phyloP scores from a whole-genome alignment of 305 asterid genomes.

The Fraxinus velutina region DNA sequence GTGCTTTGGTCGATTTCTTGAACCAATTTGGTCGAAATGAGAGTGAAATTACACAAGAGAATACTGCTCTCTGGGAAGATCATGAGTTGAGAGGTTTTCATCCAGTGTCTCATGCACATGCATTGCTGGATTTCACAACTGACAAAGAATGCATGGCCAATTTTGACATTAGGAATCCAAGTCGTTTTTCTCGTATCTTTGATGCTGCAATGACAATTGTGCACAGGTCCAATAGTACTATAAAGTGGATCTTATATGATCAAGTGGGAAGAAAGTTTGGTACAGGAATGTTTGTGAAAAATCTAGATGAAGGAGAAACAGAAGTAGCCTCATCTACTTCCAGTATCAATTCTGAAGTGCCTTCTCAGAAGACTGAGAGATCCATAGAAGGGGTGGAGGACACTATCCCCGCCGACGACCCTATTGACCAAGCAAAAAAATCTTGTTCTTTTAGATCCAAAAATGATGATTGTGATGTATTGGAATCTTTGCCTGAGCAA shows the following conservation, averaged over 20 bases:
- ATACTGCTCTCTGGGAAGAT: constrained; percentile 81
- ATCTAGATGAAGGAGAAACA: constrained; percentile 17
- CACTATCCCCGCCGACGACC: background rate
- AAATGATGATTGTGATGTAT: background rate
- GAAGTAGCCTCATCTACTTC: constrained; percentile 24
- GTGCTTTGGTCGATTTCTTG: constrained; percentile 49
- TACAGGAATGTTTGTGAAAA: constrained; percentile 6
- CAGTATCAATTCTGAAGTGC: constrained; percentile 16
- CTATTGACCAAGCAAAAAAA: background rate
- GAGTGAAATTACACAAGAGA: constrained; percentile 21
- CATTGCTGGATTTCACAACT: constrained; percentile 49
- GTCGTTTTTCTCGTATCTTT: constrained; percentile 49
- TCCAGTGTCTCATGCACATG: constrained; percentile 51
- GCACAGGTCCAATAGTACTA: constrained; percentile 20
- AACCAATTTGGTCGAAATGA: constrained; percentile 36
- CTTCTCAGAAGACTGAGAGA: constrained; percentile 14
- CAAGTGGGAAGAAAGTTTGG: constrained; percentile 24
- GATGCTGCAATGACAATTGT: constrained; percentile 42
- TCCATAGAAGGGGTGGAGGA: constrained; percentile 8
- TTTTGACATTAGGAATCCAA: constrained; percentile 22
- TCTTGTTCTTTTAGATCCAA: background rate
- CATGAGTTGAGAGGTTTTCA: constrained; percentile 72
- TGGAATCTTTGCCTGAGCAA: constrained; percentile 1
- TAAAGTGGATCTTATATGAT: constrained; percentile 33
- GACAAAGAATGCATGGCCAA: constrained; percentile 37